Evolutionary conservation across 345 rosid genomes (phyloP).

Genomic region (Eucalyptus dawsonii): DNA sequence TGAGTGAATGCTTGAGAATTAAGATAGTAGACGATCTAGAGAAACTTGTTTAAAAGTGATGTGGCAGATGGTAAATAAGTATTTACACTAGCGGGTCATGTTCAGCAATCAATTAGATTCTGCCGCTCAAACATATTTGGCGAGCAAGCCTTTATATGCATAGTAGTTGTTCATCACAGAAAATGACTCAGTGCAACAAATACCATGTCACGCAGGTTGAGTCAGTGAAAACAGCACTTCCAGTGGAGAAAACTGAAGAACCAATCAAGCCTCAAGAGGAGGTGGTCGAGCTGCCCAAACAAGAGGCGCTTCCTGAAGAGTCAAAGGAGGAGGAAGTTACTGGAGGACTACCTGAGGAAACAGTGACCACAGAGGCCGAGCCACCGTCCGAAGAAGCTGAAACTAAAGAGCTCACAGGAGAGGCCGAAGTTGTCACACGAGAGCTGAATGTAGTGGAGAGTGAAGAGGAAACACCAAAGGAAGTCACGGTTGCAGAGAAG

Average conservation of each 20-base stretch:
- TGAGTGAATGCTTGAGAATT: neutral
- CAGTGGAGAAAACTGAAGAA: neutral
- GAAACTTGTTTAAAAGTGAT: neutral
- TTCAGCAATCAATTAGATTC: neutral
- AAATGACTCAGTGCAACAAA: neutral
- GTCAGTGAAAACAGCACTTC: neutral
- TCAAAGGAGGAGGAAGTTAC: neutral
- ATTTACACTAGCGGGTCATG: neutral
- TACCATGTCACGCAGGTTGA: neutral
- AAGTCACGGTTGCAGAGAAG: neutral
- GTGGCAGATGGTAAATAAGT: neutral
- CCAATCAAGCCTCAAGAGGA: neutral
- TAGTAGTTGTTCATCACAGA: neutral
- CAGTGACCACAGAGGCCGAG: neutral
- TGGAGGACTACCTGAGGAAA: neutral
- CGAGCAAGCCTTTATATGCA: neutral
- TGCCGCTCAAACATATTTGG: neutral
- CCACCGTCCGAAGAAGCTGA: neutral
- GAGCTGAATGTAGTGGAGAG: neutral
- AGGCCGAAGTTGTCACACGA: neutral
- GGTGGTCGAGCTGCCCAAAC: neutral
- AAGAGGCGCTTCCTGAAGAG: neutral
- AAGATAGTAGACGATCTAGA: neutral
- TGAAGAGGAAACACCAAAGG: neutral
- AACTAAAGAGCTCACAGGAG: neutral